Evolutionary conservation across 305 asterid genomes (phyloP).

Genomic region (Fraxinus sp.): DNA sequence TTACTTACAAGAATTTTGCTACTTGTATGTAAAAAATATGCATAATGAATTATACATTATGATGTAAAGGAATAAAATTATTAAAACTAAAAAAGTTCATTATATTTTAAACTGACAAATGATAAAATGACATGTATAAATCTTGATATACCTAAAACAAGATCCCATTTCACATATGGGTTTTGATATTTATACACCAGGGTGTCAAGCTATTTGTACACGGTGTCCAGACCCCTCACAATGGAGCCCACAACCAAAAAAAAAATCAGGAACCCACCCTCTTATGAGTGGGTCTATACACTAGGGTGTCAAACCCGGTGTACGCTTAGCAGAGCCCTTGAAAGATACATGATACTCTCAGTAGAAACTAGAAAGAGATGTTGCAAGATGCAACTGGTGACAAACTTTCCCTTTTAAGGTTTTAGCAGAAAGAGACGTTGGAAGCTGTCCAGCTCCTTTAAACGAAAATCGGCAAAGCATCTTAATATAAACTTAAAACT

Average conservation of each 20-base stretch:
- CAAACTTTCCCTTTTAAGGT: not conserved
- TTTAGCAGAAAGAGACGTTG: not conserved
- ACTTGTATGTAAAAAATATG: too few relatives aligned
- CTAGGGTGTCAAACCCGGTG: not conserved
- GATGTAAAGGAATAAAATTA: too few relatives aligned
- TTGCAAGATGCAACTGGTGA: not conserved
- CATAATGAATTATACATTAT: too few relatives aligned
- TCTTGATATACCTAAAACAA: not conserved
- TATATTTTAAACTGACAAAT: too few relatives aligned
- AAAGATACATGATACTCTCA: not conserved
- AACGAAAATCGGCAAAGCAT: not conserved
- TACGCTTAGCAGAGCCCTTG: not conserved
- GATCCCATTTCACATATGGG: not conserved
- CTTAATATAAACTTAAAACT: not conserved
- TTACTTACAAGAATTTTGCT: too few relatives aligned
- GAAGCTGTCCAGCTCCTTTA: not conserved
- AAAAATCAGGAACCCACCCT: too few relatives aligned
- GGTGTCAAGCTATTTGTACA: too few relatives aligned
- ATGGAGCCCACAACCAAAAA: too few relatives aligned
- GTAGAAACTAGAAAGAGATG: not conserved
- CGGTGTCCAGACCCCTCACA: too few relatives aligned
- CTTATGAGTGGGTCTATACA: too few relatives aligned
- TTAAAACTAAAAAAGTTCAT: too few relatives aligned
- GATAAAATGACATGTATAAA: not conserved
- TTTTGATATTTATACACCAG: not conserved